phyloP scores from a whole-genome alignment of 1,139 yeast species.

The Protomyces gravidus region DNA sequence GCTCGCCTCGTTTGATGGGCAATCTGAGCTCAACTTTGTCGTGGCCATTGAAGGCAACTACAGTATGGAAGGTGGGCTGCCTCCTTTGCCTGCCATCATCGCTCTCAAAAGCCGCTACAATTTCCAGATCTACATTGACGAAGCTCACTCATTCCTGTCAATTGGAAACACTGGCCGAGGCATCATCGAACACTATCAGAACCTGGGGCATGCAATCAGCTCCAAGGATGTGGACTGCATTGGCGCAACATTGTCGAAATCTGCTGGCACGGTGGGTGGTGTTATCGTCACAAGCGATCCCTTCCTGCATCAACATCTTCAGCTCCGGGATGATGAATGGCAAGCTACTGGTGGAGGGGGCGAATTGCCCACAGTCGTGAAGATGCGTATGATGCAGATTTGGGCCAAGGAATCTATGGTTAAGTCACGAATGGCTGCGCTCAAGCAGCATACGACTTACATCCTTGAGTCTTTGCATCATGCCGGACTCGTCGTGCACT shows the following conservation, averaged over 20 bases:
- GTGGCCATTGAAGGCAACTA: slow-evolving; percentile 92
- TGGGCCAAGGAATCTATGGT: slow-evolving; percentile 9
- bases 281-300: slow-evolving; percentile 13
- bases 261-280: slow-evolving; percentile 24
- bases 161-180: slow-evolving; percentile 91
- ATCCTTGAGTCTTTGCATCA: slow-evolving; percentile 22
- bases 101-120: slow-evolving; percentile 78
- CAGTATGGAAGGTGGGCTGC: slow-evolving; percentile 96
- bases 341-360: slow-evolving; percentile 16
- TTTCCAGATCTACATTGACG: slow-evolving; percentile 85
- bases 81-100: slow-evolving; percentile 72
- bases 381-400: slow-evolving; percentile 24
- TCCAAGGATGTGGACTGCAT: slow-evolving; percentile 19
- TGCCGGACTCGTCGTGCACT: slow-evolving; percentile 24
- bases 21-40: slow-evolving; percentile 51
- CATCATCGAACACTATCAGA: slow-evolving; percentile 24
- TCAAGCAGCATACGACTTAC: slow-evolving; percentile 22
- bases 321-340: slow-evolving; percentile 5
- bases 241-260: slow-evolving; percentile 23
- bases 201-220: slow-evolving; percentile 11
- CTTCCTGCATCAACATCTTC: neutral
- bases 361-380: slow-evolving; percentile 21
- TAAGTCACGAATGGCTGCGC: slow-evolving; percentile 12
- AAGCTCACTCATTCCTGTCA: slow-evolving; percentile 97
- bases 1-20: neutral